A percentile compares a stretch with the other conserved stretches of the same genome.
Evolutionary conservation across 1,139 yeast genomes (phyloP).

Genomic region (Saccharomyces hybrid): DNA sequence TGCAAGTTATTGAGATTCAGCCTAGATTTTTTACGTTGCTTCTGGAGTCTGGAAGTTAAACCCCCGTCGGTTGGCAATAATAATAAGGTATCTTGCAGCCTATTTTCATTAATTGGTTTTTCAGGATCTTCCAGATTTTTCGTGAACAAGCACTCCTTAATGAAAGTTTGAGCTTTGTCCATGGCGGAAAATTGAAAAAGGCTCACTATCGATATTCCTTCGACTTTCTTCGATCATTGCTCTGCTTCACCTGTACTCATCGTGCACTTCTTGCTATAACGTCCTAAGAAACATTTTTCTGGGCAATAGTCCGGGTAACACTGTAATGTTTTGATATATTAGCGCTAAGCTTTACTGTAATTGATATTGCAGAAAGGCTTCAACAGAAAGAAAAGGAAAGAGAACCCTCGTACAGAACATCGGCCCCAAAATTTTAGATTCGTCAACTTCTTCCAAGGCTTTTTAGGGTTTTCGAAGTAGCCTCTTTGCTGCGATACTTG

Average conservation of each 20-base stretch:
- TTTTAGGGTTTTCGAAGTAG: too few relatives aligned
- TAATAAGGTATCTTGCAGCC: conserved; percentile 27
- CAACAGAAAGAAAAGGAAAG: too few relatives aligned
- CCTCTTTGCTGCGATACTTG: too few relatives aligned
- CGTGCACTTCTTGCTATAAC: neutral
- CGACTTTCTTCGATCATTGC: neutral
- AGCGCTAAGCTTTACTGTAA: neutral
- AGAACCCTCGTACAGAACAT: too few relatives aligned
- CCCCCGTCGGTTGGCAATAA: conserved; percentile 32
- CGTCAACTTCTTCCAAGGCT: too few relatives aligned
- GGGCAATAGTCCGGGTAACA: neutral
- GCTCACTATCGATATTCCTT: neutral
- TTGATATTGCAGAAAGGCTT: too few relatives aligned
- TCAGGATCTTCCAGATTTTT: conserved; percentile 26
- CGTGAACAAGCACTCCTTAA: conserved; percentile 25
- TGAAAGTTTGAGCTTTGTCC: conserved; percentile 28
- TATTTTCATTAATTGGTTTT: conserved; percentile 26
- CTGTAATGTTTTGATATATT: neutral
- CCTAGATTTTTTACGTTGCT: conserved; percentile 13
- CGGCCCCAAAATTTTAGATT: too few relatives aligned
- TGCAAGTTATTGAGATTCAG: conserved; percentile 11
- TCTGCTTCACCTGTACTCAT: neutral
- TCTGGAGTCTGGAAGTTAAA: conserved; percentile 17
- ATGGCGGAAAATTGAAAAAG: conserved; percentile 7
- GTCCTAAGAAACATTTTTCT: neutral